Evolutionary conservation across 192 early-diverging fungal species (phyloP).

Genomic region (Backusella macrospora): DNA sequence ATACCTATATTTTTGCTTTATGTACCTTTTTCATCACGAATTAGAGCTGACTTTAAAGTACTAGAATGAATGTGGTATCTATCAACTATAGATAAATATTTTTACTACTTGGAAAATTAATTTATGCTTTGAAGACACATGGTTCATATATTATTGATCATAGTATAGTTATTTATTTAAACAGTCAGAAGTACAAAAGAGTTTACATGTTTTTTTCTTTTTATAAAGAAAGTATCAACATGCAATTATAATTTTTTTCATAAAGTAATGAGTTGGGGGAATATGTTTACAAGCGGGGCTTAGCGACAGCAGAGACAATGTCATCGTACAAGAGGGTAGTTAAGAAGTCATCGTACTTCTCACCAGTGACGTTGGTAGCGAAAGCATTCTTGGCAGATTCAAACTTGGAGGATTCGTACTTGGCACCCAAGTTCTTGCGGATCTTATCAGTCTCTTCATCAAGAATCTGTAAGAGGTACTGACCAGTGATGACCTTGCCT

Average conservation of each 20-base stretch:
- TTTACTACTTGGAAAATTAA: too few species aligned
- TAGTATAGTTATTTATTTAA: conserved; percentile 17
- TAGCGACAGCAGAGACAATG: conserved; percentile 57
- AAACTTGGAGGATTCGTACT: conserved; percentile 72
- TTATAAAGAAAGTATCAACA: conserved; percentile 1
- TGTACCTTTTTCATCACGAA: too few species aligned
- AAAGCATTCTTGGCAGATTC: conserved; percentile 69
- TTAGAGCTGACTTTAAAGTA: neutral
- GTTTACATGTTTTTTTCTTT: conserved; percentile 4
- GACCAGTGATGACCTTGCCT: conserved; percentile 79
- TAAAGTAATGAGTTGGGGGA: conserved; percentile 1
- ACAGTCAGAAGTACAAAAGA: conserved; percentile 12
- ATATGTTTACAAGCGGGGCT: conserved; percentile 40
- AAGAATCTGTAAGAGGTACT: conserved; percentile 76
- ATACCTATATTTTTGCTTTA: neutral
- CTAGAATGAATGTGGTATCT: neutral
- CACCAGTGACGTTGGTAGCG: conserved; percentile 77
- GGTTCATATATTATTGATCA: neutral
- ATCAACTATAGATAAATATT: too few species aligned
- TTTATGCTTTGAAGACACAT: too few species aligned
- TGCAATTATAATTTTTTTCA: conserved; percentile 18
- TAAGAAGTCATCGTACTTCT: conserved; percentile 91
- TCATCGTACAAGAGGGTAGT: conserved; percentile 92
- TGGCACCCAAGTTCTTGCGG: conserved; percentile 61
- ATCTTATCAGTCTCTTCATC: conserved; percentile 86